A percentile compares a stretch with the other conserved stretches of the same genome.
phyloP scores from a whole-genome alignment of 2,329 filamentous ascomycete species.

The Ceratocystis papillata region DNA sequence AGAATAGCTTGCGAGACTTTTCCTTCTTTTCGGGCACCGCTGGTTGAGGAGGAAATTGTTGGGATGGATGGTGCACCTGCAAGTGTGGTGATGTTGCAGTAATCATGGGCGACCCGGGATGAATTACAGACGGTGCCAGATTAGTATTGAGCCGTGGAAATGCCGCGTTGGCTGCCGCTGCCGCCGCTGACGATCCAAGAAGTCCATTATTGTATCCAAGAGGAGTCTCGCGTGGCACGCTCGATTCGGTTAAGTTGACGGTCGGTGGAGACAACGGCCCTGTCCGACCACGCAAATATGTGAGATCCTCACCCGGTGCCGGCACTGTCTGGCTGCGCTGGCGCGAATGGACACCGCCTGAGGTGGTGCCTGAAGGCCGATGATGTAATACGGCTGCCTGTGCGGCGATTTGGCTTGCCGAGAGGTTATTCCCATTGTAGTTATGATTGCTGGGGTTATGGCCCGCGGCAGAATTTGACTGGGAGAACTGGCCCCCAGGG shows the following conservation, averaged over 20 bases:
- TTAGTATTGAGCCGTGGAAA: conserved; percentile 45
- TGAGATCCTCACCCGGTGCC: conserved; percentile 34
- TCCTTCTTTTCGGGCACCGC: conserved; percentile 63
- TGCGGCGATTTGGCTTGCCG: conserved; percentile 68
- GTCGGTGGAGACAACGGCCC: conserved; percentile 50
- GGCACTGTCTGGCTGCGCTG: conserved; percentile 62
- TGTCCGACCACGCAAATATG: conserved; percentile 26
- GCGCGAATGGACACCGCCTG: conserved; percentile 39
- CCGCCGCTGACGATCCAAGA: conserved; percentile 52
- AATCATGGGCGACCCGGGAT: conserved; percentile 11
- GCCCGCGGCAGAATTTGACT: conserved; percentile 27
- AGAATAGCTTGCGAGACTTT: conserved; percentile 73
- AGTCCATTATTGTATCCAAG: conserved; percentile 54
- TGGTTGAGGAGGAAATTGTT: conserved; percentile 31
- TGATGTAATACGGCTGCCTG: conserved; percentile 65
- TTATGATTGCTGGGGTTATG: conserved; percentile 21
- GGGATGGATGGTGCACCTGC: conserved; percentile 32
- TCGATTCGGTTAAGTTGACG: conserved; percentile 54
- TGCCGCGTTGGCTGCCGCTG: conserved; percentile 60
- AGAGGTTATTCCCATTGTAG: conserved; percentile 33
- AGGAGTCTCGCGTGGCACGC: conserved; percentile 46
- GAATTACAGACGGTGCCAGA: conserved; percentile 1
- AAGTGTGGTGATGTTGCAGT: conserved; percentile 32
- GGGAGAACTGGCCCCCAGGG: conserved; percentile 27
- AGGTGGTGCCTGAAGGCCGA: conserved; percentile 31